Conservation (phyloP, 805 yeast species). For the Nakazawaea holstii region DNA sequence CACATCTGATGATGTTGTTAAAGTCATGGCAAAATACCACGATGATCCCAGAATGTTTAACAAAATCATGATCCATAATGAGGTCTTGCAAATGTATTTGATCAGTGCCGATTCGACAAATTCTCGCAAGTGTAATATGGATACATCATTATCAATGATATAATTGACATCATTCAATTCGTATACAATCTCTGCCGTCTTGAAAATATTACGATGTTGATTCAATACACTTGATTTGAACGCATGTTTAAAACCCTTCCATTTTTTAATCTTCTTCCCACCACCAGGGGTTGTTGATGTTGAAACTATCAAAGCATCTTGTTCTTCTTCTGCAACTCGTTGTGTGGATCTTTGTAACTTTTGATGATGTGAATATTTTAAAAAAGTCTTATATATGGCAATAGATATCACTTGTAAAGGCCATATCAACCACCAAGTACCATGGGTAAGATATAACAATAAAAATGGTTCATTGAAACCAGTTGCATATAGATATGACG, state of each 20-base stretch:
- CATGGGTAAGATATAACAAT: conserved; percentile 65
- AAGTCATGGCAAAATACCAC: conserved; percentile 80
- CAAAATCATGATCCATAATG: conserved; percentile 45
- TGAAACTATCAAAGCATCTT: not conserved
- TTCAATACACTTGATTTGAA: conserved; percentile 32
- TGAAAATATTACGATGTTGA: conserved; percentile 36
- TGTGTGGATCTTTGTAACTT: no score
- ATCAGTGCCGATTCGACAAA: conserved; percentile 42
- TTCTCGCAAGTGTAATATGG: conserved; percentile 23
- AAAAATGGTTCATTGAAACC: conserved; percentile 68
- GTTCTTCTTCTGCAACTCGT: not conserved
- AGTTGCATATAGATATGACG: conserved; percentile 58
- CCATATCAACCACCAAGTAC: conserved; percentile 71
- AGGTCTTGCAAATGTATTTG: conserved; percentile 37
- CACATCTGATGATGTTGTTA: conserved; percentile 79
- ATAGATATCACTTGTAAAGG: conserved; percentile 56
- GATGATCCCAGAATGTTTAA: conserved; percentile 73
- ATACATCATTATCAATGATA: conserved; percentile 26
- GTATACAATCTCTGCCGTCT: conserved; percentile 29
- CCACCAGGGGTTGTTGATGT: no score
- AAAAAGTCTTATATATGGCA: conserved; percentile 38
- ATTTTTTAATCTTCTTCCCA: conserved; percentile 14
- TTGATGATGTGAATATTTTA: conserved; percentile 16
- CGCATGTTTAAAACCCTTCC: conserved; percentile 26
- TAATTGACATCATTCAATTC: conserved; percentile 23